phyloP scores from a whole-genome alignment of 164 flowering plant species.

The Magnolia sinica region DNA sequence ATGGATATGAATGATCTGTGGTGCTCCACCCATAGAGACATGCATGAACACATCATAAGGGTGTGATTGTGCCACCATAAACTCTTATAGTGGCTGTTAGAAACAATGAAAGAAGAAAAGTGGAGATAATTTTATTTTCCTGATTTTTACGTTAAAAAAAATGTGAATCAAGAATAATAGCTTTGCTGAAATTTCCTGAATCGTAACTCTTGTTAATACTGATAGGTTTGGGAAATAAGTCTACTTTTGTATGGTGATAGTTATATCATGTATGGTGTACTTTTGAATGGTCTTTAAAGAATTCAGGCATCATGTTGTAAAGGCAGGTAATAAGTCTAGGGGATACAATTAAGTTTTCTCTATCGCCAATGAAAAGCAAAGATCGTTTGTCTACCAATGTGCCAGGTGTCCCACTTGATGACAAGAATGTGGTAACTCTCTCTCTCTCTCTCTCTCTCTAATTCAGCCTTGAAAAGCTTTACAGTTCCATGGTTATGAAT shows the following conservation, averaged over 20 bases:
- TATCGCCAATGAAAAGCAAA: conserved; percentile 66
- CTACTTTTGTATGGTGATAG: neutral
- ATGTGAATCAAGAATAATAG: neutral
- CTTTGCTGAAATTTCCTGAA: neutral
- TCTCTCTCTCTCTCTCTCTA: no score
- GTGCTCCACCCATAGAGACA: no score
- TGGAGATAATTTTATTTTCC: neutral
- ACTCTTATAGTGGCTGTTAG: neutral
- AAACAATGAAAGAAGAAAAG: neutral
- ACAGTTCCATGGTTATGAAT: no score
- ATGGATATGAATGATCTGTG: no score
- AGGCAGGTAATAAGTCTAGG: conserved; percentile 88
- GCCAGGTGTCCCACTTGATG: conserved; percentile 89
- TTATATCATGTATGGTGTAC: no score
- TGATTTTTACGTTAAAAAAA: neutral
- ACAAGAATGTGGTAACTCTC: conserved; percentile 59
- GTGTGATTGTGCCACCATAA: no score
- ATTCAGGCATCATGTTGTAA: neutral
- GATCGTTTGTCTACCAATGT: conserved; percentile 86
- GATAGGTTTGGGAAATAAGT: neutral
- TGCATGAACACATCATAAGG: no score
- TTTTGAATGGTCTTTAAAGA: neutral
- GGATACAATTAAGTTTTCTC: conserved; percentile 78
- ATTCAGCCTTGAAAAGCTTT: no score
- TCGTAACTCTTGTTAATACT: neutral